Evolutionary conservation across 2,329 filamentous ascomycete species (phyloP).

Genomic region (Samsoniella hepiali): DNA sequence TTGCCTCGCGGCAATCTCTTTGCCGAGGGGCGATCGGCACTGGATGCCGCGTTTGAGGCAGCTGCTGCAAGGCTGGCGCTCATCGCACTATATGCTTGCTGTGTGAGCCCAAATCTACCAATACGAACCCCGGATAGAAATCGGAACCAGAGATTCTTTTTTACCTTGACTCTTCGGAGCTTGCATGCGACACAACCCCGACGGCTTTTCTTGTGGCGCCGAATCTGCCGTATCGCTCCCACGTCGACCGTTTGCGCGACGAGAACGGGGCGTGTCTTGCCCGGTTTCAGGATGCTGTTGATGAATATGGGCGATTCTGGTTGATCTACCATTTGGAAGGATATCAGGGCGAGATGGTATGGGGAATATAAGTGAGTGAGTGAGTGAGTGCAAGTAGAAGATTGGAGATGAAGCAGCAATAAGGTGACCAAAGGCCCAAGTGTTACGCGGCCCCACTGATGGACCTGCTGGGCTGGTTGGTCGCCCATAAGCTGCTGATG

Average conservation of each 20-base stretch:
- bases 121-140: not conserved
- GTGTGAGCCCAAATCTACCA: not conserved
- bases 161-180: conserved; percentile 30
- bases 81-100: conserved; percentile 27
- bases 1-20: conserved; percentile 2
- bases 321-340: not conserved
- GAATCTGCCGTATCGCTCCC: not conserved
- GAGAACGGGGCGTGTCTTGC: not conserved
- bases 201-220: conserved; percentile 28
- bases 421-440: too few species aligned
- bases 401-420: too few species aligned
- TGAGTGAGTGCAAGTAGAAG: too few species aligned
- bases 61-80: conserved; percentile 27
- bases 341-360: not conserved
- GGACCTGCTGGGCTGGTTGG: too few species aligned
- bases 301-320: not conserved
- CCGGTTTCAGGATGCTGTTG: not conserved
- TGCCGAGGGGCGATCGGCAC: conserved; percentile 17
- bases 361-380: too few species aligned
- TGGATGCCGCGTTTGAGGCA: conserved; percentile 28
- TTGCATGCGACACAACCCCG: conserved; percentile 29
- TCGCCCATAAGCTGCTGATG: too few species aligned
- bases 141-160: not conserved
- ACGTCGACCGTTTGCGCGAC: not conserved
- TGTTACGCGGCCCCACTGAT: too few species aligned